Base-by-base conservation (phyloP, 2,329 filamentous ascomycete genomes). In the Claviceps purpurea region DNA sequence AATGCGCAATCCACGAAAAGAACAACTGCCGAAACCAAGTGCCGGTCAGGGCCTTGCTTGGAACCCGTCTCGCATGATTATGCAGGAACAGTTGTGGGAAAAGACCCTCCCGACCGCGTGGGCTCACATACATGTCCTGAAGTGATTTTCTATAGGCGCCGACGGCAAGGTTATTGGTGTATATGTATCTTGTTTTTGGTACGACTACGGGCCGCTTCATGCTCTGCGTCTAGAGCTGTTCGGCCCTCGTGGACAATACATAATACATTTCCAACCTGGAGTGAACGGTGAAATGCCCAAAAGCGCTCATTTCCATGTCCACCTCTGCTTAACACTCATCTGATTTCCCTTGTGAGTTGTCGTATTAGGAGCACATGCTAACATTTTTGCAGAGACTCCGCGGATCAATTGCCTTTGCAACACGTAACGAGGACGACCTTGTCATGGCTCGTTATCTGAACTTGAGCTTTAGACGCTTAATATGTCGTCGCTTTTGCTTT, bases 91-190 rank as follows among this genome's bases (percentile, higher is more conserved):
- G 56, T 26, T 50, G 34, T 20, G 53, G 60, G 7, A 44, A 63
- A 37, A 61, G 63, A 1, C 62, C 62, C 11, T 66, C 60, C 48
- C 37, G 56, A 51, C 57, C 65, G 10, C 55, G 59, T 10, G 3
- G 26, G 34, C 50, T 68, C 39, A 65, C 62, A 20, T 63, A 11
- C 59, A 68, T 54, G 8, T 2, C 8, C 8, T 50, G 49, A 24
- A 64, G 64, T 39, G 69, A 69, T 49, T 61, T 69, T 30, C 68
- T 41, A 62, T 68, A 7, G 65, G 68, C 50, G 49, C 65, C 38
- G 46, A 67, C 34, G 65, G 64, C 64, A 66, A 69, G 49, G 56
- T 43, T 2, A 14, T 11, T 20, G 20, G 20, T 22, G 20, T 3
- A 22, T 22, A 4, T 3, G 22, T 22, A 22, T 4, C 22, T 4